phyloP scores from a whole-genome alignment of 805 yeast genomes.

The Saccharomycopsis sp. region DNA sequence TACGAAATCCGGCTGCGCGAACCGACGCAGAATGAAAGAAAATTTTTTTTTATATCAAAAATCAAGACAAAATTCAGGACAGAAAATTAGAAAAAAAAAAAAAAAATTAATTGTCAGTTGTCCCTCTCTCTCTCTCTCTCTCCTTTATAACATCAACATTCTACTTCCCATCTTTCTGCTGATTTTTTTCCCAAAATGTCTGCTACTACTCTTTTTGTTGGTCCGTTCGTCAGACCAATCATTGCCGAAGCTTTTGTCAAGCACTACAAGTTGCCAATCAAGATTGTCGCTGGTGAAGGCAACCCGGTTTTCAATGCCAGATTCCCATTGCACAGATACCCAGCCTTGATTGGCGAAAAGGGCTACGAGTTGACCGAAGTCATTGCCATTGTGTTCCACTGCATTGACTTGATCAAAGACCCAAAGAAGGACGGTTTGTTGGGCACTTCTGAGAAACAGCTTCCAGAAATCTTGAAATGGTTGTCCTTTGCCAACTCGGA shows the following conservation, averaged over 20 bases:
- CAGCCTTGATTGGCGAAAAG: slow-evolving; percentile 13
- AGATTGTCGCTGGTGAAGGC: too few species aligned
- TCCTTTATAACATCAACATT: not conserved
- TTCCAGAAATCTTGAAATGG: slow-evolving; percentile 17
- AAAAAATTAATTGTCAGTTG: not conserved
- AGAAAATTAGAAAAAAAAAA: not conserved
- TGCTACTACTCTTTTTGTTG: slow-evolving; percentile 9
- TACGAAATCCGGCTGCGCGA: too few species aligned
- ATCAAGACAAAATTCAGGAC: not conserved
- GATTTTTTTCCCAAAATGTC: slow-evolving; percentile 6
- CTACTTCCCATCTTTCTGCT: not conserved
- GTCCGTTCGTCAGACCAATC: slow-evolving; percentile 9
- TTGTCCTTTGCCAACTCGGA: slow-evolving; percentile 14
- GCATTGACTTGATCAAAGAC: slow-evolving; percentile 9
- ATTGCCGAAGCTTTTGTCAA: slow-evolving; percentile 8
- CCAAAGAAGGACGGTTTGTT: slow-evolving; percentile 6
- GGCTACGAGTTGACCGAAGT: slow-evolving; percentile 15
- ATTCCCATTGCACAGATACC: slow-evolving; percentile 16
- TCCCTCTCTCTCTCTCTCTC: slow-evolving; percentile 1
- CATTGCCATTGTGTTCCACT: slow-evolving; percentile 15
- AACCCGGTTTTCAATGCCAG: slow-evolving; percentile 4
- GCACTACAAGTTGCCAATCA: slow-evolving; percentile 9
- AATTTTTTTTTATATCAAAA: too few species aligned
- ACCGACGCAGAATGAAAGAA: too few species aligned
- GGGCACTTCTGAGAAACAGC: slow-evolving; percentile 20